A percentile compares a stretch with the other conserved stretches of the same genome.
These are phyloP conservation scores for Exophiala lecanii-corni DNA, from an alignment of 2,329 filamentous ascomycete genomes.

Conservation along the genomic window DNA sequence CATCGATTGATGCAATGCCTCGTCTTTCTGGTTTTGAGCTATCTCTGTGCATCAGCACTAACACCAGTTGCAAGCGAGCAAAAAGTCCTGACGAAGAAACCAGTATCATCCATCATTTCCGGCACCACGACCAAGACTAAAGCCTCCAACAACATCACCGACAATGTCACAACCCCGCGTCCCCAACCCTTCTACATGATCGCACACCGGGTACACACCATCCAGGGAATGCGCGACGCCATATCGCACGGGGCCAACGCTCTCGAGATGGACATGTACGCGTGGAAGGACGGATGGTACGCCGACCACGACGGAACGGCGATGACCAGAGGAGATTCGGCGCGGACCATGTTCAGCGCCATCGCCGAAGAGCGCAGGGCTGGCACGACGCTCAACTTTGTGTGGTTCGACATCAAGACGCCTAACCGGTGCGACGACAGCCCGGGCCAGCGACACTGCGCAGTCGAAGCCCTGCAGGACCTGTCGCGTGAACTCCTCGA, in stretches of 20 bases:
- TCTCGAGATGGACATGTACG: constrained; percentile 23
- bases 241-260: constrained; percentile 18
- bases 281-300: constrained; percentile 21
- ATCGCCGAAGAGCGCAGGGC: constrained; percentile 14
- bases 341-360: constrained; percentile 9
- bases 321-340: background rate
- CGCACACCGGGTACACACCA: constrained; percentile 3
- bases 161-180: too few species aligned
- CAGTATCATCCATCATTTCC: too few species aligned
- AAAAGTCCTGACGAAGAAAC: background rate
- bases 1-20: background rate
- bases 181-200: constrained; percentile 2
- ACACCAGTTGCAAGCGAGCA: background rate
- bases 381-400: constrained; percentile 18
- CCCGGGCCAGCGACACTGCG: constrained; percentile 8
- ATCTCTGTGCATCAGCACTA: background rate
- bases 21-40: background rate
- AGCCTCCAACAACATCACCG: too few species aligned
- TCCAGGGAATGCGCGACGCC: constrained; percentile 2
- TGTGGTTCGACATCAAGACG: constrained; percentile 27
- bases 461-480: constrained; percentile 18
- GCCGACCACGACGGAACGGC: constrained; percentile 21
- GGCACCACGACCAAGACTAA: too few species aligned
- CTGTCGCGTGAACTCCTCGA: constrained; percentile 17
- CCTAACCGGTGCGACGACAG: constrained; percentile 15